Evolutionary conservation across 202 grass and related monocot genomes (phyloP).

Genomic region (Brachypodium distachyon): DNA sequence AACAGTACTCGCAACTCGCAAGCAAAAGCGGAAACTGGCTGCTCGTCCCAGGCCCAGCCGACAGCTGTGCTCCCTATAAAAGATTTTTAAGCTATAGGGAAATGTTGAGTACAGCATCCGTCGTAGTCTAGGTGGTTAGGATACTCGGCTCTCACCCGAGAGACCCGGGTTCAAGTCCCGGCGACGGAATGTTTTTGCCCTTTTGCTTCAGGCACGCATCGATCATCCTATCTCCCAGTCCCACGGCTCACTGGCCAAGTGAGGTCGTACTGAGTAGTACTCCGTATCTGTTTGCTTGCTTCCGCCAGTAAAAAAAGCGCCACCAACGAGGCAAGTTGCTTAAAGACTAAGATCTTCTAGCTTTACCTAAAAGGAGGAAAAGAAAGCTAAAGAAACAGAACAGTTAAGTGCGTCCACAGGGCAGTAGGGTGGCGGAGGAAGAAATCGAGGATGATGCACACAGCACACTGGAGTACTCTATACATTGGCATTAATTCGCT

Average conservation of each 20-base stretch:
- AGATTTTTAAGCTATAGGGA: too few relatives aligned
- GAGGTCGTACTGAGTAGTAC: not conserved
- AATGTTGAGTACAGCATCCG: too few relatives aligned
- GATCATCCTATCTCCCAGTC: not conserved
- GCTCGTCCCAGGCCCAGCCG: not conserved
- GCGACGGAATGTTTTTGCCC: constrained; percentile 41
- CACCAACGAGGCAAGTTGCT: not conserved
- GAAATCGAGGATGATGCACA: too few relatives aligned
- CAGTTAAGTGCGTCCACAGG: not conserved
- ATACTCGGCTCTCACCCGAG: constrained; percentile 84
- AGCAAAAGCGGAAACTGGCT: not conserved
- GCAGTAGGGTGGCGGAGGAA: too few relatives aligned
- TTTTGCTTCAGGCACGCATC: too few relatives aligned
- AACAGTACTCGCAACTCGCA: too few relatives aligned
- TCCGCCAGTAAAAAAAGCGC: not conserved
- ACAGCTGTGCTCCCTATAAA: too few relatives aligned
- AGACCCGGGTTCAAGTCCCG: constrained; percentile 86
- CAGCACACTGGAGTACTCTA: too few relatives aligned
- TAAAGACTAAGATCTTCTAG: not conserved
- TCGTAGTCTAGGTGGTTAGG: constrained; percentile 92
- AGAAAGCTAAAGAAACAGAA: not conserved
- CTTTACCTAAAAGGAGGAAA: not conserved
- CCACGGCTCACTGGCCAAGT: not conserved
- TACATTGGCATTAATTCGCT: too few relatives aligned
- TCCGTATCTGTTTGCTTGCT: not conserved